Base-by-base conservation (phyloP, 768 basidiomycete species). In the Hygrophorus pudorinus region DNA sequence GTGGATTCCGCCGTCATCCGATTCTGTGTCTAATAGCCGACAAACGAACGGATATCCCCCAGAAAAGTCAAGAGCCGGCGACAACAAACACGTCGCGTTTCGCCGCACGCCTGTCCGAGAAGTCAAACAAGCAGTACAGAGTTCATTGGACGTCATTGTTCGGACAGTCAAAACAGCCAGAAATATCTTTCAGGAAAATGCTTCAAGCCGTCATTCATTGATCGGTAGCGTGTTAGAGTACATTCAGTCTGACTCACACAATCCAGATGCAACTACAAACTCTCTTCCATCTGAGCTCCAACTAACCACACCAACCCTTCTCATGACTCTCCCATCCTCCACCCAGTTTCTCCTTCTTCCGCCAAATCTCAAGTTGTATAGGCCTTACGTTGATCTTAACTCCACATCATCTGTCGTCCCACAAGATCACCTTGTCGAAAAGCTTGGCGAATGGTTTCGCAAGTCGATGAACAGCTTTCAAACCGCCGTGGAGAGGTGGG, bases 321-420 rank as follows among this genome's bases (percentile, higher is more conserved):
- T 97, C 14, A 65, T 72, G 18, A 71, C 72, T 7, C 71, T 94
- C 17, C 90, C 90, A 0, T 91, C 92, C 0, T 84, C 89, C 0
- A 78, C 84, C 18, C 85, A 91, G 50, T 78, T 92, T 48, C 73
- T 80, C 12, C 72, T 88, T 43, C 72, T 97, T 0, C 89, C 91
- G 0, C 55, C 68, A 1, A 73, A 67, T 47, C 73, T 97, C 48
- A 74, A 73, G 51, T 71, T 75, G 4, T 96, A 92, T 61, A 86
- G 81, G 53, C 92, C 92, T 7, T 93, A 87, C 59, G 75, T 94
- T 48, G 83, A 91, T 53, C 63, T 81, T 5, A 65, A 70, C 7
- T 78, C 85, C 0, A 59, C 76, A 0, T 75, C 78, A 3, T 69
- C 78, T 13, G 66, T 67, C 2, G 59, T 81, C 17, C 59, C 73